These are phyloP conservation scores for Ramularia endophylla DNA, from an alignment of 2,329 filamentous ascomycete species.

Conservation along the genomic window DNA sequence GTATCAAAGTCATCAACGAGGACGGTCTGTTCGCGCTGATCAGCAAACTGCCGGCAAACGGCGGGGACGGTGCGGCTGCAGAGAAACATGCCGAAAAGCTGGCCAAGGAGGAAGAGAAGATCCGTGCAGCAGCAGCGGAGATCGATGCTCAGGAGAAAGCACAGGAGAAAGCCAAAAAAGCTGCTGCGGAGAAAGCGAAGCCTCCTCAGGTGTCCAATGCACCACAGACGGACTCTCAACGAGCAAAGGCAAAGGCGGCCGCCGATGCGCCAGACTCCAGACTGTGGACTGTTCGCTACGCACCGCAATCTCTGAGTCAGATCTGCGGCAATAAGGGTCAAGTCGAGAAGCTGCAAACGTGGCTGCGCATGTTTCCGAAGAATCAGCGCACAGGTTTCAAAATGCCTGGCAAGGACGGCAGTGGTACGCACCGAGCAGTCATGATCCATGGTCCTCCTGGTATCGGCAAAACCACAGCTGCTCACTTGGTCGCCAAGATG, in stretches of 20 bases:
- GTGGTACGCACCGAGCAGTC: constrained; percentile 77
- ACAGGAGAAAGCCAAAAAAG: constrained; percentile 20
- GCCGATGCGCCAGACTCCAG: constrained; percentile 50
- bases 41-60: constrained; percentile 70
- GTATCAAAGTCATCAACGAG: constrained; percentile 90
- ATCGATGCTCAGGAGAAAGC: constrained; percentile 72
- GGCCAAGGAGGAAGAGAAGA: constrained; percentile 75
- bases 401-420: constrained; percentile 74
- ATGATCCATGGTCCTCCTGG: constrained; percentile 94
- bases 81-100: constrained; percentile 81
- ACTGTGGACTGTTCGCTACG: constrained; percentile 94
- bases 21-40: constrained; percentile 87
- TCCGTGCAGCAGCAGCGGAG: constrained; percentile 71
- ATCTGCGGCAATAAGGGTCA: constrained; percentile 92
- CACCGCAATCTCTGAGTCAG: constrained; percentile 73
- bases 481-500: constrained; percentile 85
- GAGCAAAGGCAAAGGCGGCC: constrained; percentile 30
- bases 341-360: constrained; percentile 83
- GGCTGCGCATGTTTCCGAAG: constrained; percentile 78
- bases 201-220: constrained; percentile 33
- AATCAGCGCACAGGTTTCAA: constrained; percentile 76
- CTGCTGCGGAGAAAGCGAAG: constrained; percentile 40
- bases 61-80: constrained; percentile 81
- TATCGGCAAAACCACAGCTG: constrained; percentile 95
- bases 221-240: constrained; percentile 34